Evolutionary conservation across 2,329 filamentous ascomycete species (phyloP), one percentile per base, ranked within the genome.

Genomic region (Nemania sp.): DNA sequence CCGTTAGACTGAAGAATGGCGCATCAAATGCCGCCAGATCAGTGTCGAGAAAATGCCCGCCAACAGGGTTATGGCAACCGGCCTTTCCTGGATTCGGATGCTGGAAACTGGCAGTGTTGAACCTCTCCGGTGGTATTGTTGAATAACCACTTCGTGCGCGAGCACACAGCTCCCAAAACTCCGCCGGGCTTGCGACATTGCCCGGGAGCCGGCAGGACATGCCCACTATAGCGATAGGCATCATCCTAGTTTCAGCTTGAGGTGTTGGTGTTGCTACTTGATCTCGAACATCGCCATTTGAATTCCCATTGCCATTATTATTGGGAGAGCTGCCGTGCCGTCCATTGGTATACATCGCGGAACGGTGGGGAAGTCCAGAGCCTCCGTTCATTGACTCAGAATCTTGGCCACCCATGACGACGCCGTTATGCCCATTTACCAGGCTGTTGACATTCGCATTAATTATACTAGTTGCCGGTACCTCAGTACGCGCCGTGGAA

Each of bases 1-100:
- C 75, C 0, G 80, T 81, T n/a, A 83, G 71, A 46, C 78, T 77
- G 67, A 84, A 84, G 66, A 84, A 84, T 0, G 79, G 78, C 0
- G 81, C 81, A 52, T 84, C 81, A 57, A 84, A 83, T 2, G 74
- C 72, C 7, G 75, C 73, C 25, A 80, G 71, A 57, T 83, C 80
- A 18, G 75, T 74, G 47, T 79, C 75, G 60, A 84, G 69, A 52
- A 75, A 76, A 62, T 75, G 73, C 0, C 73, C 73, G 5, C 73
- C 73, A 15, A 75, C 68, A 20, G 73, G 73, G 21, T 75, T 75
- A 62, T 75, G 68, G 34, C 63, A 71, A 15, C 73, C 76, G 75
- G 35, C 70, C 52, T 73, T 73, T 67, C 75, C 58, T 72, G 73
- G 59, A 70, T 73, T 73, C 58, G 73, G 72, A 69, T 75, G 61